These are phyloP conservation scores for Fomitopsis betulina DNA, from an alignment of 1,284 basidiomycete genomes.

Conservation along the genomic window DNA sequence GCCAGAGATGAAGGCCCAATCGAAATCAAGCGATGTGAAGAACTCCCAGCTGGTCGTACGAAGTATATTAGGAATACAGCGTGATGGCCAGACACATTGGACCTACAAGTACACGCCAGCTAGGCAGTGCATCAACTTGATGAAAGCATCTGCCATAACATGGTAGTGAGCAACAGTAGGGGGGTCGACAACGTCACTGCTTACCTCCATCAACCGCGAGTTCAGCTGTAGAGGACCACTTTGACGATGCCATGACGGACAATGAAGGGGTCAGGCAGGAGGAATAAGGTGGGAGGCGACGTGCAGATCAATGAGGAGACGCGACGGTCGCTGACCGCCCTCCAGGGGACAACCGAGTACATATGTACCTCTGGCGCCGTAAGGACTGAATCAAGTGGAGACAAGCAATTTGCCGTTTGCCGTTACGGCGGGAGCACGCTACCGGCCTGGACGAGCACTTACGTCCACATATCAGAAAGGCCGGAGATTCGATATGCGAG, in stretches of 20 bases:
- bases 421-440: background rate
- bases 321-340: background rate
- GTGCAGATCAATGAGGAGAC: slow-evolving; percentile 6
- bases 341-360: background rate
- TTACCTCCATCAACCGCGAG: slow-evolving; percentile 45
- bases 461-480: background rate
- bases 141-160: slow-evolving; percentile 45
- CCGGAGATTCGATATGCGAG: background rate
- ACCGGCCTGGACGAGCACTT: background rate
- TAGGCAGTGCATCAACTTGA: slow-evolving; percentile 61
- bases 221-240: slow-evolving; percentile 47
- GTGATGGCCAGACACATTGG: background rate
- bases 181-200: slow-evolving; percentile 16
- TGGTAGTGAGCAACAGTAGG: background rate
- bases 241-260: slow-evolving; percentile 17
- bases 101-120: slow-evolving; percentile 63
- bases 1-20: slow-evolving; percentile 60
- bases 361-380: slow-evolving; percentile 1
- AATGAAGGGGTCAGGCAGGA: background rate
- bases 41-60: slow-evolving; percentile 31
- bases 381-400: background rate
- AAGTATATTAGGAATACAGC: slow-evolving; percentile 2
- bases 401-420: background rate
- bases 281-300: background rate
- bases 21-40: slow-evolving; percentile 65